A percentile compares a stretch with the other conserved stretches of the same genome.
These are phyloP conservation scores for Candida buenavistaensis DNA, from an alignment of 1,139 yeast genomes.

Conservation along the genomic window DNA sequence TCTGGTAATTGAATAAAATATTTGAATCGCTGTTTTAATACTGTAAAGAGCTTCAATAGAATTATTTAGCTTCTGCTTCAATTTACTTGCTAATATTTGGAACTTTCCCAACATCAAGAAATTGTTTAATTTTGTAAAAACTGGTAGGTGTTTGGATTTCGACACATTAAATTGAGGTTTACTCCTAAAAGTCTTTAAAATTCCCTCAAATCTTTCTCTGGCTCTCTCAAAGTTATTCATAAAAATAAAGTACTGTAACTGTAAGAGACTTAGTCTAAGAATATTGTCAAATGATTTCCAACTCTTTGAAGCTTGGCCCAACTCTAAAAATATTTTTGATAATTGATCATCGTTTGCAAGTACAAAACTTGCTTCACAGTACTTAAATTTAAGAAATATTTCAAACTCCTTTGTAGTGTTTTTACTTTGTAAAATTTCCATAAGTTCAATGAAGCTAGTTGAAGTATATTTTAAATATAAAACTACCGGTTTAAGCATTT, in stretches of 20 bases:
- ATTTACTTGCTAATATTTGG: slow-evolving; percentile 28
- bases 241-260: slow-evolving; percentile 25
- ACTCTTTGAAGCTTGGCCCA: slow-evolving; percentile 18
- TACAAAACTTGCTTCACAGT: slow-evolving; percentile 16
- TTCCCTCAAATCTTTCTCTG: slow-evolving; percentile 22
- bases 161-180: slow-evolving; percentile 30
- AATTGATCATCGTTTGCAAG: slow-evolving; percentile 15
- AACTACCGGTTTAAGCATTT: slow-evolving; percentile 30
- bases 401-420: slow-evolving; percentile 8
- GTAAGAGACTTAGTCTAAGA: slow-evolving; percentile 31
- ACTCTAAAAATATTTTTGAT: slow-evolving; percentile 15
- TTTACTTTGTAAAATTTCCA: slow-evolving; percentile 15
- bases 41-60: slow-evolving; percentile 27
- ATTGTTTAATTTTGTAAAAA: slow-evolving; percentile 29
- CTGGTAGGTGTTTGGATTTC: slow-evolving; percentile 15
- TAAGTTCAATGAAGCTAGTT: slow-evolving; percentile 24
- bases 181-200: slow-evolving; percentile 24
- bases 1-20: slow-evolving; percentile 42
- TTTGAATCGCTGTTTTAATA: slow-evolving; percentile 39
- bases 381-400: slow-evolving; percentile 16
- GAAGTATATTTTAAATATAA: slow-evolving; percentile 37
- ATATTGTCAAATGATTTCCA: slow-evolving; percentile 17
- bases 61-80: slow-evolving; percentile 18
- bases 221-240: slow-evolving; percentile 19
- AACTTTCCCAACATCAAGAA: slow-evolving; percentile 38